Evolutionary conservation across 1,284 basidiomycete genomes (phyloP).

Genomic region (Moesziomyces antarcticus): DNA sequence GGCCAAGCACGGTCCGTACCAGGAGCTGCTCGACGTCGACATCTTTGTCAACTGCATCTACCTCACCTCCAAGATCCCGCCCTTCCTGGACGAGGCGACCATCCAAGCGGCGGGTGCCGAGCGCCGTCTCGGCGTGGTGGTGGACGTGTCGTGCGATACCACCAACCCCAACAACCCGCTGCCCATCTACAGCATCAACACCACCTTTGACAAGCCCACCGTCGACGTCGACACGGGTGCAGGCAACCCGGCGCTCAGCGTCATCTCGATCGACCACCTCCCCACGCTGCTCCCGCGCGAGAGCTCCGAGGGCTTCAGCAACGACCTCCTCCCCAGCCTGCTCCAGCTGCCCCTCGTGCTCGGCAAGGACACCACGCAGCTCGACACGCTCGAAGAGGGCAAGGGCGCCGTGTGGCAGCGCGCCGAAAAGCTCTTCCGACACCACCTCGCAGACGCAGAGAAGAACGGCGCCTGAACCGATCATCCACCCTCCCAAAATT

Average conservation of each 20-base stretch:
- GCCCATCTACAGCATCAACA: conserved; percentile 94
- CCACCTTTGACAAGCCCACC: conserved; percentile 92
- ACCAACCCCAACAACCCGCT: conserved; percentile 99
- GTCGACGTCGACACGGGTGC: conserved; percentile 75
- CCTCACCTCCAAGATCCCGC: conserved; percentile 86
- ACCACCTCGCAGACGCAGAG: conserved; percentile 73
- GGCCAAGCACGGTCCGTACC: conserved; percentile 94
- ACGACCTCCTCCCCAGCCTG: conserved; percentile 83
- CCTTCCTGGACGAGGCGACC: conserved; percentile 83
- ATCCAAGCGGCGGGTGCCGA: conserved; percentile 78
- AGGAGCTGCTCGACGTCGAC: conserved; percentile 95
- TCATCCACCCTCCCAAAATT: too few relatives aligned
- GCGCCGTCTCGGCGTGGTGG: conserved; percentile 83
- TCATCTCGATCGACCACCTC: conserved; percentile 97
- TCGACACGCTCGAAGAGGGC: conserved; percentile 52
- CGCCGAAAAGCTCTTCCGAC: conserved; percentile 84
- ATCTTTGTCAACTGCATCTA: conserved; percentile 99
- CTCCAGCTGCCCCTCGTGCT: conserved; percentile 61
- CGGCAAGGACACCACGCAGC: conserved; percentile 48
- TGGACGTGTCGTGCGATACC: conserved; percentile 99
- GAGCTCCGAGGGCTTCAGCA: conserved; percentile 94
- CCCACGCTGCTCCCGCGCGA: conserved; percentile 95
- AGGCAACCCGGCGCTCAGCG: conserved; percentile 73
- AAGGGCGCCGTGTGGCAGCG: conserved; percentile 81
- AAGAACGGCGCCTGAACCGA: conserved; percentile 25